These are phyloP conservation scores for Alternaria solani DNA, from an alignment of 2,329 filamentous ascomycete genomes.

Conservation along the genomic window DNA sequence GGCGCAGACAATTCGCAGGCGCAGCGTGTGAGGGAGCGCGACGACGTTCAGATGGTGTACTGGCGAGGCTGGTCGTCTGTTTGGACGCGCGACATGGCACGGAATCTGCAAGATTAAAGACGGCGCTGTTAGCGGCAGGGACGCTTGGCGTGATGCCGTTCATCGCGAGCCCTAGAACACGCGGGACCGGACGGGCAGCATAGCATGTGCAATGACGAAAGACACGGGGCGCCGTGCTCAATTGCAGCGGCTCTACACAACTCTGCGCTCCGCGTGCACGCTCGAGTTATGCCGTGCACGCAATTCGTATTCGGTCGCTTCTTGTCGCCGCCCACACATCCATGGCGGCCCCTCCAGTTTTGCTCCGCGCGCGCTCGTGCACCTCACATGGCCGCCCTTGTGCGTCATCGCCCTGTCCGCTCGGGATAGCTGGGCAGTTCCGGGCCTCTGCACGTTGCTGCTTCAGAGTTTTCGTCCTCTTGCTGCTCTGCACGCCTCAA, in stretches of 20 bases:
- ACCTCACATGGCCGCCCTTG: conserved; percentile 16
- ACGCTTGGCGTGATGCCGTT: conserved; percentile 22
- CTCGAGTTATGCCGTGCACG: conserved; percentile 17
- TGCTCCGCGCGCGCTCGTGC: conserved; percentile 22
- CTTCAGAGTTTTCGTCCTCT: conserved; percentile 11
- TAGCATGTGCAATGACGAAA: conserved; percentile 33
- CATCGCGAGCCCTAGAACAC: conserved; percentile 11
- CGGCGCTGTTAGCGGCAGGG: conserved; percentile 21
- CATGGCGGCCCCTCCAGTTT: conserved; percentile 29
- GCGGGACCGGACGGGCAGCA: conserved; percentile 10
- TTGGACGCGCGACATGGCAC: conserved; percentile 18
- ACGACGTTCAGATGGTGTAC: conserved; percentile 17
- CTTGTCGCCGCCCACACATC: conserved; percentile 2
- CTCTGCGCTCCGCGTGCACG: conserved; percentile 15
- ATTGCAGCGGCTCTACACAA: conserved; percentile 12
- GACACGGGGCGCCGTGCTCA: conserved; percentile 19
- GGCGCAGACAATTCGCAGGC: conserved; percentile 21
- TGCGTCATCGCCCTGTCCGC: conserved; percentile 7
- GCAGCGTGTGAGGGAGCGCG: conserved; percentile 12
- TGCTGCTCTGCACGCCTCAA: conserved; percentile 24
- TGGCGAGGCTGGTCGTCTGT: conserved; percentile 30
- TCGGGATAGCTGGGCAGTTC: too few relatives aligned
- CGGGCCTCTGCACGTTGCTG: background rate
- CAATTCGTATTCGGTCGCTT: conserved; percentile 17
- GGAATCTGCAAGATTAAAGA: conserved; percentile 17